Evolutionary conservation across 495 filamentous ascomycete species (phyloP), one percentile per base, ranked within the genome.

Genomic region (Collariella sp.): DNA sequence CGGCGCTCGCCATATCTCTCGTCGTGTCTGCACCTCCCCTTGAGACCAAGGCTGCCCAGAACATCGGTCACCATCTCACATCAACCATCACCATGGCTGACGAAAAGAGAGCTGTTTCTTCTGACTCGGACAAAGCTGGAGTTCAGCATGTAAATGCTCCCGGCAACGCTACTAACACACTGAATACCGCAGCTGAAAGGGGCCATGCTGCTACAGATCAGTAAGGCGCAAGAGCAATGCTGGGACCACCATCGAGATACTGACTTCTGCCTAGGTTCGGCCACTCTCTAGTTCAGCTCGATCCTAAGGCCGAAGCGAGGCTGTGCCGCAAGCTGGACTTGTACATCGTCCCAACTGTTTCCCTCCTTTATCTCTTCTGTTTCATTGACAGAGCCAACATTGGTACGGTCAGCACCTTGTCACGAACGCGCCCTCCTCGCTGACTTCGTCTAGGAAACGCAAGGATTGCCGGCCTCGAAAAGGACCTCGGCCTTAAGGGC

Each of bases 321-420:
- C 71, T 83, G 6, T 70, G 77, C 15, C 59, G 54, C 20, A 80
- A 78, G 63, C 68, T 83, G 38, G 80, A 83, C 60, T 57, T 62
- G 20, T 70, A 67, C 52, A 64, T 83, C 16, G 64, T 83, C 1
- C 80, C 80, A 4, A 74, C 78, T 3, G 77, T 82, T 5, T 68
- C 79, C 6, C 39, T 80, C 16, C 68, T 83, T 11, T 83, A 83
- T 48, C 67, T 83, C 11, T 76, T 83, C 53, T 83, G 79, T 67
- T 83, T 83, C 64, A 79, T 83, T 42, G 80, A 83, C 62, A 76
- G 82, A 44, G 72, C 82, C 29, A 85, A 85, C 55, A 79, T 84
- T 46, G 82, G 81, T 80, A 64, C 31, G 65, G 56, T 0, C 16
- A 7, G 11, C 10, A 9, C 5, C 24, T 13, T 2, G n/a, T 9